A percentile compares a stretch with the other conserved stretches of the same genome.
Evolutionary conservation across 192 early-diverging fungal species (phyloP).

Genomic region (Gaertneriomyces semiglobifer): DNA sequence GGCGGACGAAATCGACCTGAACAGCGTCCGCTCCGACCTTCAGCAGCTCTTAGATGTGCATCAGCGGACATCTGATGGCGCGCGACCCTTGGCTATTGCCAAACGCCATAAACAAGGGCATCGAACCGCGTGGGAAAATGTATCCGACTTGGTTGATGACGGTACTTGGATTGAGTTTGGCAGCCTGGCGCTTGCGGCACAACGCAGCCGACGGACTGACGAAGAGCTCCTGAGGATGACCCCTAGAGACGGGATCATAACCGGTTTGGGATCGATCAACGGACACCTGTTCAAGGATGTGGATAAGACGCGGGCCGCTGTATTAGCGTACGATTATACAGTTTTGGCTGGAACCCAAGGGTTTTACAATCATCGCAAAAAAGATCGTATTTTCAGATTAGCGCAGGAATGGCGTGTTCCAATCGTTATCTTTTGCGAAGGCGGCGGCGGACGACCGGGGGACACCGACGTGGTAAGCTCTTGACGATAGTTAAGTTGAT

Average conservation of each 20-base stretch:
- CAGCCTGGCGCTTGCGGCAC: slow-evolving; percentile 26
- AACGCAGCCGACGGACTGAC: slow-evolving; percentile 14
- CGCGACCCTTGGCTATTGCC: not conserved
- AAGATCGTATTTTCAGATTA: slow-evolving; percentile 25
- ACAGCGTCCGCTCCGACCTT: slow-evolving; percentile 7
- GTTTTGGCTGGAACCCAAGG: slow-evolving; percentile 32
- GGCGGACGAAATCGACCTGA: not conserved
- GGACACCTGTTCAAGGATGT: not conserved
- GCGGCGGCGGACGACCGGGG: slow-evolving; percentile 27
- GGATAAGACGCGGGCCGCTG: slow-evolving; percentile 6
- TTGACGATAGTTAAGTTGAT: no score
- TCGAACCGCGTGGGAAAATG: slow-evolving; percentile 16
- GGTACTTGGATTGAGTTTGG: slow-evolving; percentile 30
- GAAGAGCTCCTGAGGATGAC: slow-evolving; percentile 11
- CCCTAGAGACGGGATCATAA: slow-evolving; percentile 14
- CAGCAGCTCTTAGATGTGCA: not conserved
- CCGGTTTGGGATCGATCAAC: slow-evolving; percentile 7
- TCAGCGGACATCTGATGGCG: not conserved
- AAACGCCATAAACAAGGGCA: slow-evolving; percentile 5
- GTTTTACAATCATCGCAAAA: slow-evolving; percentile 25
- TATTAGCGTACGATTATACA: slow-evolving; percentile 27
- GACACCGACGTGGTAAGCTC: slow-evolving; percentile 10
- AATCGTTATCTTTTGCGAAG: slow-evolving; percentile 29
- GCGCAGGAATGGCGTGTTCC: slow-evolving; percentile 19
- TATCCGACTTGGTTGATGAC: slow-evolving; percentile 8